These are phyloP conservation scores for Camellia sinensis DNA, from an alignment of 148 eudicot genomes.

Conservation along the genomic window DNA sequence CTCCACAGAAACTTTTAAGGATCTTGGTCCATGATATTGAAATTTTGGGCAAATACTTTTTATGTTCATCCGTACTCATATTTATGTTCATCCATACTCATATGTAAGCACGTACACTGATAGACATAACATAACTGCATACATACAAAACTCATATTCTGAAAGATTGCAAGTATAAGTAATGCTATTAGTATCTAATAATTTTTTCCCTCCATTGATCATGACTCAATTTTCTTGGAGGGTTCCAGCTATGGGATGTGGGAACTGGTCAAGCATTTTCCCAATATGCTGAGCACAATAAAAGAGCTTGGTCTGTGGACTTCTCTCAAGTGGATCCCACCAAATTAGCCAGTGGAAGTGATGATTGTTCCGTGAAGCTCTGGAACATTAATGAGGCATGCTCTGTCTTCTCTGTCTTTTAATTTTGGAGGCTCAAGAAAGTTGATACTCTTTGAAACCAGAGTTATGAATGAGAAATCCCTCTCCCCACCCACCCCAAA, in stretches of 20 bases:
- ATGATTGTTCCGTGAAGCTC: slow-evolving; percentile 72
- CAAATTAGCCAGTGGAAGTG: slow-evolving; percentile 85
- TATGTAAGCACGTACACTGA: not conserved
- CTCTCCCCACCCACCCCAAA: not conserved
- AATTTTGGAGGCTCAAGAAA: slow-evolving; percentile 1
- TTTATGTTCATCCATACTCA: not conserved
- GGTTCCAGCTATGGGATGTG: slow-evolving; percentile 86
- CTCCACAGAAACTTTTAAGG: not conserved
- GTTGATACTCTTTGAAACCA: not conserved
- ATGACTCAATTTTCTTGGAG: slow-evolving; percentile 14
- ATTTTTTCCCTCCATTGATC: not conserved
- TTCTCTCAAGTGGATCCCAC: slow-evolving; percentile 79
- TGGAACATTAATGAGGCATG: slow-evolving; percentile 88
- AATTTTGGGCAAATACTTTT: not conserved
- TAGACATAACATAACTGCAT: not conserved
- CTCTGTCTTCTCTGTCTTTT: slow-evolving; percentile 14
- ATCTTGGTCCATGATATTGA: not conserved
- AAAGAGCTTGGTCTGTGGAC: slow-evolving; percentile 96
- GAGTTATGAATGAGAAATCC: not conserved
- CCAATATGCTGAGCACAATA: slow-evolving; percentile 56
- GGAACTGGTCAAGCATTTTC: slow-evolving; percentile 67
- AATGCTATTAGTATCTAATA: not conserved
- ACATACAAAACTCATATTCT: not conserved
- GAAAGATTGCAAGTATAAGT: not conserved
- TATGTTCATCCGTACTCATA: not conserved